These are phyloP conservation scores for Saprolegnia diclina DNA, from an alignment of 352 stramenopile genomes.

Conservation along the genomic window DNA sequence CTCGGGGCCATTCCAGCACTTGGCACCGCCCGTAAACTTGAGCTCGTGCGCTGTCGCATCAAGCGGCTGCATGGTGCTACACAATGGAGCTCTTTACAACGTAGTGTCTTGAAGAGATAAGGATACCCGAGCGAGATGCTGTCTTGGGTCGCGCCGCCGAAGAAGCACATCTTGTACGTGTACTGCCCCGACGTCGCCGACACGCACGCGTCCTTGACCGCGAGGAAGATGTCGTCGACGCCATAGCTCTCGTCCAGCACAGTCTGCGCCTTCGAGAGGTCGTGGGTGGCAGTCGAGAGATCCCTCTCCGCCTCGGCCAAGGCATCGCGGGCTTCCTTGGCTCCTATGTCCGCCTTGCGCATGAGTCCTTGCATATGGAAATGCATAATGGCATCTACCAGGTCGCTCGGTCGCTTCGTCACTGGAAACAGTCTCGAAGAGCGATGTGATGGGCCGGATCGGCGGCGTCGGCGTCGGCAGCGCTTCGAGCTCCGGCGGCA, in stretches of 20 bases:
- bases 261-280: conserved; percentile 35
- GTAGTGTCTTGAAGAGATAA: not conserved
- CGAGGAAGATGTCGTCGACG: conserved; percentile 52
- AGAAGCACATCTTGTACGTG: conserved; percentile 84
- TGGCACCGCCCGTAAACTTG: conserved; percentile 59
- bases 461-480: conserved; percentile 47
- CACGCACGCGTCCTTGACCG: conserved; percentile 66
- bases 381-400: not conserved
- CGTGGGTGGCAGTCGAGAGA: conserved; percentile 32
- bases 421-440: conserved; percentile 48
- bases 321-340: conserved; percentile 40
- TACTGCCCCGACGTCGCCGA: conserved; percentile 66
- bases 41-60: conserved; percentile 30
- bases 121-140: conserved; percentile 51
- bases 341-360: conserved; percentile 29
- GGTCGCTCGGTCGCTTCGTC: conserved; percentile 42
- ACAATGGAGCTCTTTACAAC: conserved; percentile 14
- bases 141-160: conserved; percentile 77
- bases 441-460: conserved; percentile 45
- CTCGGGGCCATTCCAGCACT: conserved; percentile 85
- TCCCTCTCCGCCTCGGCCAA: conserved; percentile 41
- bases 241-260: conserved; percentile 56
- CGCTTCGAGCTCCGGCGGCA: conserved; percentile 32
- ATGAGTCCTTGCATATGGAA: not conserved
- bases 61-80: conserved; percentile 9